Evolutionary conservation across 2,329 filamentous ascomycete genomes (phyloP).

Genomic region (Fusarium sp.): DNA sequence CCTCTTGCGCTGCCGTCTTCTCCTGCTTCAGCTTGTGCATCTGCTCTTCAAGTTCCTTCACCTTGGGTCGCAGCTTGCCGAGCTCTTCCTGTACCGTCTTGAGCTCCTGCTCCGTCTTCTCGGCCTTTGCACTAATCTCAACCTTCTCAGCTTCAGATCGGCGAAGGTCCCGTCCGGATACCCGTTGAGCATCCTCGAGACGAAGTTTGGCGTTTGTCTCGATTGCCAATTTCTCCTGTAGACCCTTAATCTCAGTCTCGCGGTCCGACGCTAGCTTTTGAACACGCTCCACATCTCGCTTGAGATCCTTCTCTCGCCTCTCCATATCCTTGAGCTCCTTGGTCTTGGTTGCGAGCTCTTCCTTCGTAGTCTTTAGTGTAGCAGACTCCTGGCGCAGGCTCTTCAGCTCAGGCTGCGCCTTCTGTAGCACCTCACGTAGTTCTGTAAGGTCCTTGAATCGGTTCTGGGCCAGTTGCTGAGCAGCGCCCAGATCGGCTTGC

Average conservation of each 20-base stretch:
- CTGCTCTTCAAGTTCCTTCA: constrained; percentile 79
- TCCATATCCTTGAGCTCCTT: constrained; percentile 81
- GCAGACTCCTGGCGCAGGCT: constrained; percentile 81
- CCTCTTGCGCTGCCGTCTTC: constrained; percentile 76
- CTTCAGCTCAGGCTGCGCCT: constrained; percentile 87
- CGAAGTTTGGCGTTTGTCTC: constrained; percentile 78
- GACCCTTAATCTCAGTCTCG: constrained; percentile 79
- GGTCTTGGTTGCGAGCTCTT: constrained; percentile 72
- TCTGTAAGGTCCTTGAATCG: constrained; percentile 91
- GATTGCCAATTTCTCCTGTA: constrained; percentile 82
- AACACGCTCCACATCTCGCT: constrained; percentile 75
- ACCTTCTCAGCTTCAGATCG: constrained; percentile 82
- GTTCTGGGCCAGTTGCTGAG: constrained; percentile 85
- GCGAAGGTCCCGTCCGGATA: constrained; percentile 80
- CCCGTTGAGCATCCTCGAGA: constrained; percentile 82
- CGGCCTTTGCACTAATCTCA: constrained; percentile 78
- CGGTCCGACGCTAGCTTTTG: constrained; percentile 79
- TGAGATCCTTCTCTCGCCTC: constrained; percentile 83
- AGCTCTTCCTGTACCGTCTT: constrained; percentile 79
- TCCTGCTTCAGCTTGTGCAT: constrained; percentile 76
- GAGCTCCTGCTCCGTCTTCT: constrained; percentile 78
- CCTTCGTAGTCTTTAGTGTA: constrained; percentile 78
- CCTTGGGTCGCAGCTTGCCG: constrained; percentile 69
- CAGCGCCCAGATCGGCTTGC: constrained; percentile 85
- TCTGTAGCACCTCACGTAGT: constrained; percentile 81